Conservation (phyloP, 2,329 filamentous ascomycete genomes). For the Cladorrhinum sp. region DNA sequence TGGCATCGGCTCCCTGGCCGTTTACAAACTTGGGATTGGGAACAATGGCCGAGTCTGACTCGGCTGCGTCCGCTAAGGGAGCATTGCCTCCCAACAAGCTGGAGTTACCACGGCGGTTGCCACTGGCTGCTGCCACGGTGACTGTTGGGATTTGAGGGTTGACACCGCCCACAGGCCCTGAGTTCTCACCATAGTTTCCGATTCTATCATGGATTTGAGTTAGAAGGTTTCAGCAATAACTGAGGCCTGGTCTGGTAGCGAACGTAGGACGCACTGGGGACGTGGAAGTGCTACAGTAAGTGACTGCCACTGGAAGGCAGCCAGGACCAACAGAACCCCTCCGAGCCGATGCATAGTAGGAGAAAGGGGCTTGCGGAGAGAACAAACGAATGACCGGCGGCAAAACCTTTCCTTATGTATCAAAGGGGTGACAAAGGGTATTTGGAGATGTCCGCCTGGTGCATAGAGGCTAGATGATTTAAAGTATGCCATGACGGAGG, state of each 20-base stretch:
- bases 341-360: background rate
- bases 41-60: slow-evolving; percentile 38
- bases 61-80: slow-evolving; percentile 36
- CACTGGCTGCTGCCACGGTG: slow-evolving; percentile 35
- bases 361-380: too few relatives aligned
- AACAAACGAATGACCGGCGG: too few relatives aligned
- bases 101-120: slow-evolving; percentile 40
- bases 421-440: background rate
- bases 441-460: background rate
- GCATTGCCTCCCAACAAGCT: slow-evolving; percentile 41
- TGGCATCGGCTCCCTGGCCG: slow-evolving; percentile 48
- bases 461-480: background rate
- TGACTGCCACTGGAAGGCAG: background rate
- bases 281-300: background rate
- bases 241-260: too few relatives aligned
- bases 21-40: slow-evolving; percentile 41
- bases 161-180: slow-evolving; percentile 41
- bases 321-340: background rate
- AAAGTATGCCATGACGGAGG: background rate
- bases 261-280: background rate
- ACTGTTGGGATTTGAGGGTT: slow-evolving; percentile 38
- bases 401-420: too few relatives aligned
- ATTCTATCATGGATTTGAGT: slow-evolving; percentile 30
- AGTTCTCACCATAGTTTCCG: slow-evolving; percentile 41
- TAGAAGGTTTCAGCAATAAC: background rate